Percentiles rank a stretch among this genome's conserved stretches.
Evolutionary conservation across 352 stramenopile species (phyloP).

Genomic region (Phytophthora pluvialis): DNA sequence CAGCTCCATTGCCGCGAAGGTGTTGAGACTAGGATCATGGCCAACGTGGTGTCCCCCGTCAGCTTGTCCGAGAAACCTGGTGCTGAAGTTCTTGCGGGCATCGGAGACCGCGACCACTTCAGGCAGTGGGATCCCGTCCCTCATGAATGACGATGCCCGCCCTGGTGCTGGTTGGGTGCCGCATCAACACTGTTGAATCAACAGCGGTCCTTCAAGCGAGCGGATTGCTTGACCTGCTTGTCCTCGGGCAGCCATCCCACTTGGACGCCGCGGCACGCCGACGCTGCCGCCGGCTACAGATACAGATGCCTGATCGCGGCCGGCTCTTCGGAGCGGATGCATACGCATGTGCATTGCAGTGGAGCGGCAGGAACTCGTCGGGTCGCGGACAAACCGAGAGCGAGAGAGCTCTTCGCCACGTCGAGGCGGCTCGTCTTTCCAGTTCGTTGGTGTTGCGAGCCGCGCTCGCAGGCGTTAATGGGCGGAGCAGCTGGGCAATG

Average conservation of each 20-base stretch:
- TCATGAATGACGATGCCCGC: constrained; percentile 4
- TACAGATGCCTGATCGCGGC: constrained; percentile 1
- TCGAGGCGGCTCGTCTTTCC: too few relatives aligned
- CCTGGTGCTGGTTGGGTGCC: constrained; percentile 8
- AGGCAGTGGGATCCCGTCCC: not conserved
- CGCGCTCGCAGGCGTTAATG: not conserved
- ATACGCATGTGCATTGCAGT: constrained; percentile 25
- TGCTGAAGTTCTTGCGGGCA: constrained; percentile 10
- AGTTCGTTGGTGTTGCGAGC: too few relatives aligned
- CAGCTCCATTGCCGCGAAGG: too few relatives aligned
- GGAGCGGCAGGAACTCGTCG: constrained; percentile 11
- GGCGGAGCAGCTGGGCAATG: not conserved
- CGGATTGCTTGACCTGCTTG: constrained; percentile 2
- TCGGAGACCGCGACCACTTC: constrained; percentile 13
- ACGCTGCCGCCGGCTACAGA: constrained; percentile 1
- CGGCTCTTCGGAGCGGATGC: constrained; percentile 14
- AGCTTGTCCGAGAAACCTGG: constrained; percentile 4
- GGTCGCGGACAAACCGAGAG: constrained; percentile 9
- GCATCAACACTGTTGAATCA: too few relatives aligned
- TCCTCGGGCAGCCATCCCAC: constrained; percentile 24
- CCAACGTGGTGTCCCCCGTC: not conserved
- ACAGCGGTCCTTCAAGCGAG: constrained; percentile 19
- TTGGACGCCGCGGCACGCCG: constrained; percentile 18
- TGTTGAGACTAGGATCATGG: not conserved
- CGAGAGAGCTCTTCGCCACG: constrained; percentile 30